Conservation (phyloP, 139 green algal genomes). For the Micractinium sp. region DNA sequence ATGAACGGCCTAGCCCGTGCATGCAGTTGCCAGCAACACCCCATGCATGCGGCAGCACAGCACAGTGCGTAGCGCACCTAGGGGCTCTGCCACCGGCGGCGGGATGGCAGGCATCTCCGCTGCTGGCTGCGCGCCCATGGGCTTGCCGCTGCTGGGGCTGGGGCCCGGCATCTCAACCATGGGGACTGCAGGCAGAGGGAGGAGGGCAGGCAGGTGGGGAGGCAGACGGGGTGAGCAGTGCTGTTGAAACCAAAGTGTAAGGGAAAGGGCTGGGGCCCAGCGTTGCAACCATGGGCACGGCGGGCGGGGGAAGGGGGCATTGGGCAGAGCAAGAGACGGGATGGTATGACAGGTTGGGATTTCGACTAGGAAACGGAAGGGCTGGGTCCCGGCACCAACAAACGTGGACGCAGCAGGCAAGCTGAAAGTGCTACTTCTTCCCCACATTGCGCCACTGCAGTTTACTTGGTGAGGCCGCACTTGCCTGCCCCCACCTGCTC, state of each 20-base stretch:
- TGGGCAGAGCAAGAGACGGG: too few relatives aligned
- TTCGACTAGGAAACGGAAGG: too few relatives aligned
- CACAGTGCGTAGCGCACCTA: neutral
- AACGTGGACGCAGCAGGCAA: neutral
- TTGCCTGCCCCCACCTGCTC: too few relatives aligned
- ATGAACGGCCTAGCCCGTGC: neutral
- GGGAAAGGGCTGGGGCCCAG: too few relatives aligned
- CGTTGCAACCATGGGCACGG: too few relatives aligned
- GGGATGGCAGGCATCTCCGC: constrained; percentile 31
- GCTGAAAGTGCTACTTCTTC: neutral
- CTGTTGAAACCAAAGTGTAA: too few relatives aligned
- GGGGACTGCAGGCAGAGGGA: constrained; percentile 39
- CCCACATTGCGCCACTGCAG: neutral
- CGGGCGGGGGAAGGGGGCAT: too few relatives aligned
- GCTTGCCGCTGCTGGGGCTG: constrained; percentile 31
- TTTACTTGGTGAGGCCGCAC: too few relatives aligned
- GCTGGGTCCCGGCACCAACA: too few relatives aligned
- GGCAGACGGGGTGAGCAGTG: neutral
- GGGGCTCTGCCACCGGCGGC: constrained; percentile 15
- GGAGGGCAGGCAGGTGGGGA: neutral
- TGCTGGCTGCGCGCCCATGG: neutral
- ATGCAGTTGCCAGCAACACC: neutral
- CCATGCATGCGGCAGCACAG: neutral
- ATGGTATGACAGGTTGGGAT: too few relatives aligned
- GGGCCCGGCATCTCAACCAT: constrained; percentile 61